A percentile compares a stretch with the other conserved stretches of the same genome.
These are phyloP conservation scores for Fusarium multiceps DNA, from an alignment of 2,329 filamentous ascomycete genomes.

Conservation along the genomic window DNA sequence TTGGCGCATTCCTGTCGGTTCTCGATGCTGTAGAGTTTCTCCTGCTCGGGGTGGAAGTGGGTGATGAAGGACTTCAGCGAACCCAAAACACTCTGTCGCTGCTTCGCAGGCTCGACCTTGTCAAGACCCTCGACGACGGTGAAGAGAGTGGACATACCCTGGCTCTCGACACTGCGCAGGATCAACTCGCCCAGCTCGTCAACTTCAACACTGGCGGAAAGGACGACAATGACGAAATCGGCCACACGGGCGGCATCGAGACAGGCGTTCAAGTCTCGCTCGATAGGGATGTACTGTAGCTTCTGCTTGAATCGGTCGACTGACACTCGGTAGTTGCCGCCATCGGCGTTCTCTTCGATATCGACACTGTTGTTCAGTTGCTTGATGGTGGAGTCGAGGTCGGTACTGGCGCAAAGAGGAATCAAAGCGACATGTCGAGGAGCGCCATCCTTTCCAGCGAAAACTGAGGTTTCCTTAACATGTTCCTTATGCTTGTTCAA, in stretches of 20 bases:
- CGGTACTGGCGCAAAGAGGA: constrained; percentile 80
- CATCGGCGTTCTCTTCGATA: constrained; percentile 72
- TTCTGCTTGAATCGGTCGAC: constrained; percentile 96
- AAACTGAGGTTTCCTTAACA: constrained; percentile 81
- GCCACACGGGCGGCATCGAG: constrained; percentile 88
- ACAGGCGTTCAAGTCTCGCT: constrained; percentile 78
- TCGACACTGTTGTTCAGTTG: constrained; percentile 84
- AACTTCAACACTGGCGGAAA: constrained; percentile 85
- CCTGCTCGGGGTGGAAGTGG: constrained; percentile 92
- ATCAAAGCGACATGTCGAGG: constrained; percentile 90
- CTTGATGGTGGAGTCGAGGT: constrained; percentile 73
- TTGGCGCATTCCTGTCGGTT: constrained; percentile 92
- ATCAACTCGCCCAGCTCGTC: constrained; percentile 87
- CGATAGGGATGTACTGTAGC: constrained; percentile 82
- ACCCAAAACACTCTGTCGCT: constrained; percentile 77
- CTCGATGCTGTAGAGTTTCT: constrained; percentile 90
- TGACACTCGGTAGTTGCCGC: constrained; percentile 71
- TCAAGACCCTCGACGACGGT: constrained; percentile 85
- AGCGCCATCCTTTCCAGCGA: constrained; percentile 86
- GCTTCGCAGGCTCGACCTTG: constrained; percentile 81
- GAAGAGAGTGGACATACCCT: constrained; percentile 93
- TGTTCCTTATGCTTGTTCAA: constrained; percentile 86
- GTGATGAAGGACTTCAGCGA: constrained; percentile 93
- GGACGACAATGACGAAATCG: constrained; percentile 88
- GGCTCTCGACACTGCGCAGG: constrained; percentile 87